Conservation (phyloP, 2,329 filamentous ascomycete genomes). For the Monosporascus sp. region DNA sequence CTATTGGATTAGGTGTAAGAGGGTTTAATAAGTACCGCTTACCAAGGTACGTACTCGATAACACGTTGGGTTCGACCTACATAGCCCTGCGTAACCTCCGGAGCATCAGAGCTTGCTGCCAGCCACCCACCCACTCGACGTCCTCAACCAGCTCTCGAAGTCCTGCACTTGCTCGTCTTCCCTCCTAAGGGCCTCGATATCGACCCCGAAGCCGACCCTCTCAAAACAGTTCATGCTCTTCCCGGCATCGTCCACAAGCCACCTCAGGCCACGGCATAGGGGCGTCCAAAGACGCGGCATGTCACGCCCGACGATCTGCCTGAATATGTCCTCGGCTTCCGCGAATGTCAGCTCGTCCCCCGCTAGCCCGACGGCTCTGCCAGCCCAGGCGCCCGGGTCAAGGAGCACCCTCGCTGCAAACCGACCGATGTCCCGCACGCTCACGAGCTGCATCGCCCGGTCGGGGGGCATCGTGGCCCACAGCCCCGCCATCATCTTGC, state of each 20-base stretch:
- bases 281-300: slow-evolving; percentile 11
- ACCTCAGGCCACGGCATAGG: neutral
- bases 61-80: no score
- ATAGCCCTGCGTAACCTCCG: no score
- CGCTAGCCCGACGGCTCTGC: slow-evolving; percentile 34
- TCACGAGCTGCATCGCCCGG: slow-evolving; percentile 35
- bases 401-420: slow-evolving; percentile 40
- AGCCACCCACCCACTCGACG: neutral
- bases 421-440: slow-evolving; percentile 39
- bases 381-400: slow-evolving; percentile 30
- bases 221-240: neutral
- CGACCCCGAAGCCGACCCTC: neutral
- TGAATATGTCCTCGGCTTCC: slow-evolving; percentile 22
- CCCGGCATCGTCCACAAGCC: neutral
- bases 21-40: no score
- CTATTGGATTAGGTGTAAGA: no score
- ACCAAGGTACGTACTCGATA: no score
- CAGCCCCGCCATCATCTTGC: slow-evolving; percentile 30
- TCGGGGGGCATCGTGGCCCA: slow-evolving; percentile 23
- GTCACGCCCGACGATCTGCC: slow-evolving; percentile 20
- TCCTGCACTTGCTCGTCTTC: neutral
- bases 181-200: neutral
- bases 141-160: neutral
- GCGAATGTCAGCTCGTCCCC: slow-evolving; percentile 38
- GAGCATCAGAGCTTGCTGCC: no score